Evolutionary conservation across 176 grass and related monocot species (phyloP), one percentile per base, ranked within the genome.

Genomic region (Aechmea fasciata): DNA sequence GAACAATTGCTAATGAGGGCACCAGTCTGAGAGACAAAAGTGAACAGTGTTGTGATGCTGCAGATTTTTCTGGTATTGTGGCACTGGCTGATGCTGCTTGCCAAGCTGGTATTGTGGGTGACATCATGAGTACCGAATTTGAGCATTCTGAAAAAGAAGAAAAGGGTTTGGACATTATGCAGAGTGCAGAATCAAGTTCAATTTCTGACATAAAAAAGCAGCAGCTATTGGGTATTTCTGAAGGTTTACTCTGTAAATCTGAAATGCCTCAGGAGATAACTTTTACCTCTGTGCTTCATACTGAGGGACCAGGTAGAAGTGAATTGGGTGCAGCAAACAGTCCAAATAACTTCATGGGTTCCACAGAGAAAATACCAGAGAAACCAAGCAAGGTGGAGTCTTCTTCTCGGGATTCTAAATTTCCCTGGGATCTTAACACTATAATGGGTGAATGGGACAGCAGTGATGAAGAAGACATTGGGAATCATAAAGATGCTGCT

Each of bases 351-450:
- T 69, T 18, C 59, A 26, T 49, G 33, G 81, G 47, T 18, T 67
- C 59, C 65, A 83, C 70, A 48, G 54, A 79, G 71, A 55, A 81
- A 72, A 63, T 20, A 83, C 23, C 47, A 50, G 65, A 63, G 22
- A 77, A 85, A 51, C 71, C 63, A 51, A 73, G 77, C n/a, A 7
- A 17, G 57, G 68, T 59, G 57, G 77, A 73, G n/a, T 59, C n/a
- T 70, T 63, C 19, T 2, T 57, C 77, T 78, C 41, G 48, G 73
- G 84, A 87, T 85, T 85, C 72, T 74, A 87, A 90, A 66, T 70
- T 99, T 82, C 86, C 93, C 28, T 99, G 94, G 94, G 90, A 99
- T 90, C 84, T 99, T 77, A 99, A 99, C 23, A 78, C 86, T 71
- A 79, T 70, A 26, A 97, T 92, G 93, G 93, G 92, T 49, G 80